These are phyloP conservation scores for Fusarium nodosum DNA, from an alignment of 2,329 filamentous ascomycete genomes.

Conservation along the genomic window DNA sequence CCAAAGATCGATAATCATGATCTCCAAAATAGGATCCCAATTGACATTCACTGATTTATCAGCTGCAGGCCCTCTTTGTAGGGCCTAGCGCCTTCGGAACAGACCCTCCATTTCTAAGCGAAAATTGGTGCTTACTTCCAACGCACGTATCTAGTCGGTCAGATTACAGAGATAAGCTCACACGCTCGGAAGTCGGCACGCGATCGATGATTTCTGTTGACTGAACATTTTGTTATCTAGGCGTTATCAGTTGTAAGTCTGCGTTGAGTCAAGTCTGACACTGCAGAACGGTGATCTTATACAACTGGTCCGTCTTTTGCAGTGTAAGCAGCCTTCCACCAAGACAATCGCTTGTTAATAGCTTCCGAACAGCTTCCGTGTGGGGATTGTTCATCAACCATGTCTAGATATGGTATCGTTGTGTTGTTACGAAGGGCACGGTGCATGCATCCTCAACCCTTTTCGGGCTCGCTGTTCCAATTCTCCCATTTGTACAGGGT, in stretches of 20 bases:
- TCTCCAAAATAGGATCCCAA: background rate
- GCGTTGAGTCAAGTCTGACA: no score
- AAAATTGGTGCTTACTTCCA: background rate
- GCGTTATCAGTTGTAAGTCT: background rate
- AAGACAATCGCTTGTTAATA: background rate
- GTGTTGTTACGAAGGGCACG: background rate
- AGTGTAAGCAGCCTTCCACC: background rate
- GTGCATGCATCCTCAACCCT: background rate
- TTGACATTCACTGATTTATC: background rate
- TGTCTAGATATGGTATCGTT: background rate
- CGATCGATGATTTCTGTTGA: background rate
- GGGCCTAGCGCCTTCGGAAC: background rate
- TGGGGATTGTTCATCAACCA: background rate
- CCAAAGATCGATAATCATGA: background rate
- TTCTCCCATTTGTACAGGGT: background rate
- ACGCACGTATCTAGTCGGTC: no score
- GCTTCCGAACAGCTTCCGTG: background rate
- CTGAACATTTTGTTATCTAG: background rate
- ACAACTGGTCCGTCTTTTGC: background rate
- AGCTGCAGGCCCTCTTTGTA: background rate
- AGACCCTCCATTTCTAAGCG: background rate
- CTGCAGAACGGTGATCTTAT: background rate
- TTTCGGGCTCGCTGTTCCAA: background rate
- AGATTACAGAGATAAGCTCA: background rate
- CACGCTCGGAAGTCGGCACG: background rate